Evolutionary conservation across 331 rosid species (phyloP).

Genomic region (Malus hybrid): DNA sequence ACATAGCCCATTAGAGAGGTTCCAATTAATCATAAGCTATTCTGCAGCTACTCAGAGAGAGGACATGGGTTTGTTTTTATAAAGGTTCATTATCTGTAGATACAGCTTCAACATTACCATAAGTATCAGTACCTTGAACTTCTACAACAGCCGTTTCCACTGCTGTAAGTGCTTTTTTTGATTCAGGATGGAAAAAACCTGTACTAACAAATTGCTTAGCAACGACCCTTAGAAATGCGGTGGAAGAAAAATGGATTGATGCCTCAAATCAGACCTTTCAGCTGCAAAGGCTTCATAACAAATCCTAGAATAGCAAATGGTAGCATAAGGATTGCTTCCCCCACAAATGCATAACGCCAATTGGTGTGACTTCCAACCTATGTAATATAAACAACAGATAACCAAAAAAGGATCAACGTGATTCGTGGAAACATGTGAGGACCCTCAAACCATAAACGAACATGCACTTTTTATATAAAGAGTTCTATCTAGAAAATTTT

Average conservation of each 20-base stretch:
- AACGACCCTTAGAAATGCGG: constrained; percentile 1
- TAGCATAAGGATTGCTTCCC: constrained; percentile 66
- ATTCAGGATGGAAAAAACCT: constrained; percentile 54
- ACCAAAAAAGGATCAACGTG: not conserved
- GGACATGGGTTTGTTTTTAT: not conserved
- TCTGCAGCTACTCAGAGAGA: not conserved
- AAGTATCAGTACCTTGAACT: constrained; percentile 45
- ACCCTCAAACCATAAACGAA: not conserved
- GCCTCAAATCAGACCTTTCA: constrained; percentile 50
- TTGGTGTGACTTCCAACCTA: constrained; percentile 61
- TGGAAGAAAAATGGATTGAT: constrained; percentile 7
- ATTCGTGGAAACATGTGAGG: not conserved
- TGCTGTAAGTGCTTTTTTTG: constrained; percentile 17
- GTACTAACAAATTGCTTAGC: constrained; percentile 16
- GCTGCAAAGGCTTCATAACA: constrained; percentile 61
- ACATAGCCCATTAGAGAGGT: not conserved
- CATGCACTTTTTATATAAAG: not conserved
- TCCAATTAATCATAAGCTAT: not conserved
- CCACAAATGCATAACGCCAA: constrained; percentile 77
- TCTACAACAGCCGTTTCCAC: constrained; percentile 24
- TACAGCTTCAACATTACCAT: not conserved
- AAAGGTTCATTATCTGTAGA: not conserved
- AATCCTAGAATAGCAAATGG: constrained; percentile 71
- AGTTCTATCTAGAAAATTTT: not conserved
- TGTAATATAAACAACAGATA: not conserved